These are phyloP conservation scores for Sarocladium oryzae DNA, from an alignment of 2,329 filamentous ascomycete species.

Conservation along the genomic window DNA sequence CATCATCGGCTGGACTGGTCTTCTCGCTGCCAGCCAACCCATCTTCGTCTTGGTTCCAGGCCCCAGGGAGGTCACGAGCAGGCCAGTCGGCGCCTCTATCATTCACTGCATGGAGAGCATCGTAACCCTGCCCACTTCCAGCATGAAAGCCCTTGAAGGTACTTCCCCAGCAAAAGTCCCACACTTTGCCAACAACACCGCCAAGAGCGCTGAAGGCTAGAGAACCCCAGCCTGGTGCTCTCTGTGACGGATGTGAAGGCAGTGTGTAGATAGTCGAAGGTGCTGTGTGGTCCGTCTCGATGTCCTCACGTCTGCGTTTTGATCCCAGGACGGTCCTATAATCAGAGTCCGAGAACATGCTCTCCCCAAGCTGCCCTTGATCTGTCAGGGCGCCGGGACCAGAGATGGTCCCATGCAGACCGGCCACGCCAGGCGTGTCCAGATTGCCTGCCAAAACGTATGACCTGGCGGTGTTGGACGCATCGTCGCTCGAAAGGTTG, in stretches of 20 bases:
- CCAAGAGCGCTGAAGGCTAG: constrained; percentile 57
- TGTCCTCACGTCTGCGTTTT: constrained; percentile 31
- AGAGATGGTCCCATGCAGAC: neutral
- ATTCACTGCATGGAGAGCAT: constrained; percentile 23
- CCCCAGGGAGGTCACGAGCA: neutral
- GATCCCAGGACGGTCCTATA: constrained; percentile 48
- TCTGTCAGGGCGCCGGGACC: neutral
- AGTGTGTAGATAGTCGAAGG: constrained; percentile 15
- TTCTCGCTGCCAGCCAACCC: constrained; percentile 20
- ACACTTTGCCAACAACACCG: constrained; percentile 68
- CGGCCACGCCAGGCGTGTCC: constrained; percentile 33
- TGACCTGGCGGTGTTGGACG: constrained; percentile 11
- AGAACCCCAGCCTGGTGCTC: constrained; percentile 45
- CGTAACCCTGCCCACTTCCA: constrained; percentile 70
- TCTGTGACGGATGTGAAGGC: constrained; percentile 21
- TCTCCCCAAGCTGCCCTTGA: constrained; percentile 36
- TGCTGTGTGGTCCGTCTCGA: constrained; percentile 23
- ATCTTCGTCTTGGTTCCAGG: constrained; percentile 3
- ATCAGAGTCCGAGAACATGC: constrained; percentile 50
- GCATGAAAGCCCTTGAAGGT: constrained; percentile 82
- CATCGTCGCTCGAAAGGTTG: neutral
- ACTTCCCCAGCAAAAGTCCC: constrained; percentile 71
- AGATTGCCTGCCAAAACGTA: constrained; percentile 51
- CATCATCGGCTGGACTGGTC: neutral
- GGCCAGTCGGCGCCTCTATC: constrained; percentile 11